phyloP scores from a whole-genome alignment of 208 protist genomes.

The Acanthamoeba triangularis region DNA sequence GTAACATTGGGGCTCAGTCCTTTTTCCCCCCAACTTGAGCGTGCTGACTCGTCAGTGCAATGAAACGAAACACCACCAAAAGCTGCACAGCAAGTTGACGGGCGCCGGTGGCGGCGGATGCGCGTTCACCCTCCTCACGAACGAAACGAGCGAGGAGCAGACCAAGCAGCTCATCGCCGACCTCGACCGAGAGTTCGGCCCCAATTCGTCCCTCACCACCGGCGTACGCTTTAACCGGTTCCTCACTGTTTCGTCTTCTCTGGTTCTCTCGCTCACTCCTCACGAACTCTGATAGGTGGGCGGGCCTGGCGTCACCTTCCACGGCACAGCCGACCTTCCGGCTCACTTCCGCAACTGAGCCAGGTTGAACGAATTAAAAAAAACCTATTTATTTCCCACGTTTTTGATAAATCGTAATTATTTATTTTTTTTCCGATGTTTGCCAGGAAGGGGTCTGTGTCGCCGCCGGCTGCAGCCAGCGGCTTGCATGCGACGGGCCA shows the following conservation, averaged over 20 bases:
- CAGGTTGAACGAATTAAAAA: not conserved
- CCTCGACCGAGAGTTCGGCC: slow-evolving; percentile 27
- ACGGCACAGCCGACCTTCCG: not conserved
- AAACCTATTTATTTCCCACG: not conserved
- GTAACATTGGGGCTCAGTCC: not conserved
- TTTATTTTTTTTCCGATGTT: not conserved
- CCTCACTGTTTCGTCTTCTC: not conserved
- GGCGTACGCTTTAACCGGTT: not conserved
- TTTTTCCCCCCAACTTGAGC: too few relatives aligned
- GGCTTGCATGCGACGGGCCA: not conserved
- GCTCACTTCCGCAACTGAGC: slow-evolving; percentile 16
- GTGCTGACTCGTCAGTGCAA: not conserved
- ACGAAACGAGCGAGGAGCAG: not conserved
- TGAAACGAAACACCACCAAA: not conserved
- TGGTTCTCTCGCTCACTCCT: not conserved
- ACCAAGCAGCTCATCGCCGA: not conserved
- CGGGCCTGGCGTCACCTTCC: slow-evolving; percentile 57
- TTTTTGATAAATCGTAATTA: too few relatives aligned
- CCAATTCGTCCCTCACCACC: slow-evolving; percentile 25
- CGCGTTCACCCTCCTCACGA: slow-evolving; percentile 65
- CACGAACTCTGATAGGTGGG: not conserved
- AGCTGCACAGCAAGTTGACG: slow-evolving; percentile 71
- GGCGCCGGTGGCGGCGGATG: slow-evolving; percentile 71
- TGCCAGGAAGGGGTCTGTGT: not conserved
- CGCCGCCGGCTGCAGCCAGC: too few relatives aligned